Base-by-base conservation (phyloP, 1,284 basidiomycete species). In the Ceratobasidium sp. region DNA sequence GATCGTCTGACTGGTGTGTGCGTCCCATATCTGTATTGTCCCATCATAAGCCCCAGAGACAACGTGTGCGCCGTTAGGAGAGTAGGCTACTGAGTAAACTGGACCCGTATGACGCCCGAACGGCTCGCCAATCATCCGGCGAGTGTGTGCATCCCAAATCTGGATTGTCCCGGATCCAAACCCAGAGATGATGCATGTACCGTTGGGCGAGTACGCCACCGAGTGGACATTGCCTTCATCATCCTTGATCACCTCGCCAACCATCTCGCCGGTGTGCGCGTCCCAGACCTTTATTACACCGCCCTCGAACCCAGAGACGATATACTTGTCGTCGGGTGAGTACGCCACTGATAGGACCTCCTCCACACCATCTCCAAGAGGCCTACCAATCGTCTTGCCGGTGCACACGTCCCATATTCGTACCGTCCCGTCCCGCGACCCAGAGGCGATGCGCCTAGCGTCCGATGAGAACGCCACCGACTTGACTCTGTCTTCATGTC, bases 161-260 rank as follows among this genome's bases (percentile, higher is more conserved):
- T 29, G 54, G 54, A 15, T 57, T 29, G 8, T 29, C 54, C 54
- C 22, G n/a, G n/a, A n/a, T n/a, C n/a, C n/a, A n/a, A n/a, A n/a
- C n/a, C n/a, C n/a, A n/a, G n/a, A n/a, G n/a, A n/a, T n/a, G n/a
- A n/a, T n/a, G n/a, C n/a, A n/a, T n/a, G n/a, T n/a, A n/a, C n/a
- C n/a, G n/a, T n/a, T n/a, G n/a, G n/a, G n/a, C n/a, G n/a, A n/a
- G n/a, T n/a, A n/a, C n/a, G n/a, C n/a, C n/a, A 53, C 51, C 7
- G 51, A 53, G 51, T n/a, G n/a, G n/a, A 8, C 51, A 8, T 19
- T 6, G 8, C n/a, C n/a, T 7, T 8, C 27, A 53, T 53, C 6
- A 24, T 24, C 7, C 87, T 87, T 17, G 87, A 87, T 17, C 84
- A 84, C 0, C 84, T 81, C 8, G 84, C 79, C 65, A 85, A 80